Evolutionary conservation across 1,284 basidiomycete genomes (phyloP).

Genomic region (Ustilago hordei): DNA sequence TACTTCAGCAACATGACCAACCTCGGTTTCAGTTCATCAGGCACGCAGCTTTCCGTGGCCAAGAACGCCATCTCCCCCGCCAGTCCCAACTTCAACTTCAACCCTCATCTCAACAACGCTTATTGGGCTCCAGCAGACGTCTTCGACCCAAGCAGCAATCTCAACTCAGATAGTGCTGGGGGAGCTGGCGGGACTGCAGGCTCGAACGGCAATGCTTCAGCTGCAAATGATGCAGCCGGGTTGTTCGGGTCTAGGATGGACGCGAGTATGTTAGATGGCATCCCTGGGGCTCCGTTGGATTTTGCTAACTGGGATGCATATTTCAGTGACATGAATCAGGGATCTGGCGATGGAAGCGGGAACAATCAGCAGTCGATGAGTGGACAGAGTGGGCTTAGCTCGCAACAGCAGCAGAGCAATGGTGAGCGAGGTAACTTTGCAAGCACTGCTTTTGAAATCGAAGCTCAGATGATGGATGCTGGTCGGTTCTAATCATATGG

Average conservation of each 20-base stretch:
- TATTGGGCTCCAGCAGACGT: slow-evolving; percentile 46
- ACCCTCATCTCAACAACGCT: slow-evolving; percentile 58
- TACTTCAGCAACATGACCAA: slow-evolving; percentile 20
- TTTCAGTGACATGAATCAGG: slow-evolving; percentile 31
- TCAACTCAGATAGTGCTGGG: not conserved
- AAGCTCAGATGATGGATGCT: slow-evolving; percentile 54
- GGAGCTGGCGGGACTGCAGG: not conserved
- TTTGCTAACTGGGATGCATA: slow-evolving; percentile 58
- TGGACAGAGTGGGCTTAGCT: slow-evolving; percentile 6
- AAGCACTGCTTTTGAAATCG: slow-evolving; percentile 34
- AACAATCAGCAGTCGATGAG: not conserved
- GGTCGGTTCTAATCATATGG: slow-evolving; percentile 25
- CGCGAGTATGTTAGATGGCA: slow-evolving; percentile 46
- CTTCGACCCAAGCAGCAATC: slow-evolving; percentile 7
- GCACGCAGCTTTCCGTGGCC: slow-evolving; percentile 30
- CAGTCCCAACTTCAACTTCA: slow-evolving; percentile 53
- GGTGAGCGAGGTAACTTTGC: slow-evolving; percentile 30
- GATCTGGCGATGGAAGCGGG: not conserved
- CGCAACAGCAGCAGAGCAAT: not conserved
- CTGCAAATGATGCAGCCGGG: slow-evolving; percentile 7
- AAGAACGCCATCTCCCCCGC: slow-evolving; percentile 37
- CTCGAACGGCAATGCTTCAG: not conserved
- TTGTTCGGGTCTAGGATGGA: slow-evolving; percentile 31
- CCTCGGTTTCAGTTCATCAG: slow-evolving; percentile 8
- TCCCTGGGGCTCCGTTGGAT: slow-evolving; percentile 52